phyloP scores from a whole-genome alignment of 2,329 filamentous ascomycete species.

The Exutisphaerella laricina region DNA sequence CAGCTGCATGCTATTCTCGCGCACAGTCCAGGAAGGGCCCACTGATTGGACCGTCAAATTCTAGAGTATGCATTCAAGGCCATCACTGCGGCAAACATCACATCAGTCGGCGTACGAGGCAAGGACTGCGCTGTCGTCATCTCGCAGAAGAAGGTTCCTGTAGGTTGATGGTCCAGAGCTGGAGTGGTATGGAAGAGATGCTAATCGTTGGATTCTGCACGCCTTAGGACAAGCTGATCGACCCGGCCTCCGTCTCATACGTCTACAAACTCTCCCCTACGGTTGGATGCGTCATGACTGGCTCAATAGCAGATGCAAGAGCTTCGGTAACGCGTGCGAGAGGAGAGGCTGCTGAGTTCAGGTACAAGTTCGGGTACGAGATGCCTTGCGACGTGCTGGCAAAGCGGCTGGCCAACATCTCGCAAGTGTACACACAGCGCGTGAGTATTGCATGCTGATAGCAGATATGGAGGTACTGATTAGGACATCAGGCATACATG shows the following conservation, averaged over 20 bases:
- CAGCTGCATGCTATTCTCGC: slow-evolving; percentile 1
- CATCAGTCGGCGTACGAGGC: slow-evolving; percentile 89
- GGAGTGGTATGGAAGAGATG: neutral
- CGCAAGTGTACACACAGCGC: slow-evolving; percentile 96
- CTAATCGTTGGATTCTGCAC: slow-evolving; percentile 16
- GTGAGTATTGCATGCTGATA: slow-evolving; percentile 47
- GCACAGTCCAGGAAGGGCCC: too few relatives aligned
- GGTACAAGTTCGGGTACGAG: slow-evolving; percentile 98
- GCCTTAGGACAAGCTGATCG: slow-evolving; percentile 94
- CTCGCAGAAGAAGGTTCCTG: slow-evolving; percentile 99
- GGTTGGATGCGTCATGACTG: slow-evolving; percentile 97
- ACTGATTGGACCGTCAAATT: slow-evolving; percentile 21
- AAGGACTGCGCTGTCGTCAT: slow-evolving; percentile 96
- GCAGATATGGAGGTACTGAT: slow-evolving; percentile 29
- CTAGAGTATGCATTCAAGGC: slow-evolving; percentile 99
- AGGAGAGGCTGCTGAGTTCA: slow-evolving; percentile 94
- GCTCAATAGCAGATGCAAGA: slow-evolving; percentile 94
- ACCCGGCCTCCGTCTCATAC: slow-evolving; percentile 92
- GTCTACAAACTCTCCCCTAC: slow-evolving; percentile 95
- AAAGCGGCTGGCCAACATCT: slow-evolving; percentile 97
- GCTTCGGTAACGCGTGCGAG: slow-evolving; percentile 89
- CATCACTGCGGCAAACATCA: slow-evolving; percentile 98
- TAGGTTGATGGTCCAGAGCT: slow-evolving; percentile 47
- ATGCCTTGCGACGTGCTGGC: slow-evolving; percentile 97
- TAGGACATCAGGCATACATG: slow-evolving; percentile 74